phyloP scores from a whole-genome alignment of 2,329 filamentous ascomycete species.

The Colletotrichum acutatum region DNA sequence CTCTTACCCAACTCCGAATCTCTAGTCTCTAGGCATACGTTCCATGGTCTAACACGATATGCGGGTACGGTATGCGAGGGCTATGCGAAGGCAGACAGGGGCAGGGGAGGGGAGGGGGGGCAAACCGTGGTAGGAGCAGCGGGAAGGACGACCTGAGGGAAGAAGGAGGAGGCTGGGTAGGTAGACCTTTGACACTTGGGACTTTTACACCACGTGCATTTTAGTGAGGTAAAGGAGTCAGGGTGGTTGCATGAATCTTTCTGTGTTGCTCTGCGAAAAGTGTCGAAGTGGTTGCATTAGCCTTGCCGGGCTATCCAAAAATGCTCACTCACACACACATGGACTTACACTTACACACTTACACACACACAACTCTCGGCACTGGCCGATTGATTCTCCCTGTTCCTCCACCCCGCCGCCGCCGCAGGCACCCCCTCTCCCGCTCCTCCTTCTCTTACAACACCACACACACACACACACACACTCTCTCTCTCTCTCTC shows the following conservation, averaged over 20 bases:
- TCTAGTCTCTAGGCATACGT: background rate
- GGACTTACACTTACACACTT: background rate
- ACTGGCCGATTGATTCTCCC: slow-evolving; percentile 15
- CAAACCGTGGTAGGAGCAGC: background rate
- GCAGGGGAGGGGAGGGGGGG: background rate
- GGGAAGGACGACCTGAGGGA: background rate
- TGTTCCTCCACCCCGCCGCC: background rate
- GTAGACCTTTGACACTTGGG: background rate
- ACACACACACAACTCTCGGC: slow-evolving; percentile 3
- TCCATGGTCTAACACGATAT: background rate
- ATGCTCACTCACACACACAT: background rate
- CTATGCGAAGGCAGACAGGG: background rate
- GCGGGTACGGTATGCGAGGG: background rate
- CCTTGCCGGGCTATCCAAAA: slow-evolving; percentile 23
- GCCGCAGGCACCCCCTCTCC: background rate
- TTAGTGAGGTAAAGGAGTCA: background rate
- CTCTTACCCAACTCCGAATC: too few species aligned
- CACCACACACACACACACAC: too few species aligned
- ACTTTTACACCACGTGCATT: slow-evolving; percentile 22
- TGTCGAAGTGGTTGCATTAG: slow-evolving; percentile 33
- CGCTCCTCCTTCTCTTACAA: background rate
- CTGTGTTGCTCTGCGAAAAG: background rate
- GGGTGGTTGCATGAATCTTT: slow-evolving; percentile 23
- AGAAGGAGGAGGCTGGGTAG: background rate
- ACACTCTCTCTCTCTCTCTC: background rate